phyloP scores from a whole-genome alignment of 2,329 filamentous ascomycete species.

The Penicillium sp. region DNA sequence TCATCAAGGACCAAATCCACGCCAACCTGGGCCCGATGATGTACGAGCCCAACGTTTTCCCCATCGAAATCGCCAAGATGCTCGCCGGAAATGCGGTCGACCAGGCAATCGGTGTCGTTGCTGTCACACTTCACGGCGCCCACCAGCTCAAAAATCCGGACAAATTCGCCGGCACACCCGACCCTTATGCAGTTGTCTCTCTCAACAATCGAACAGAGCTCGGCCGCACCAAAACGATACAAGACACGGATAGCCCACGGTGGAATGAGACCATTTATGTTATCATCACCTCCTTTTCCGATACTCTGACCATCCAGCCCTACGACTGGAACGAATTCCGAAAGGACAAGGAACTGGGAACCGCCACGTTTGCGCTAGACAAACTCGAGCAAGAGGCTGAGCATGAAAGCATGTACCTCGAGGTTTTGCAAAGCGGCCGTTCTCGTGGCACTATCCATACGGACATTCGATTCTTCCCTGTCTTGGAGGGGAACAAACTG shows the following conservation, averaged over 20 bases:
- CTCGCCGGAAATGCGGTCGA: conserved; percentile 91
- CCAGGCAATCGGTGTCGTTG: conserved; percentile 91
- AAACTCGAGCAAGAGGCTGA: conserved; percentile 76
- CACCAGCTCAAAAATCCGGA: conserved; percentile 93
- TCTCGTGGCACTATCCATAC: conserved; percentile 77
- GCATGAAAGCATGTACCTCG: conserved; percentile 82
- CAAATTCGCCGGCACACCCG: conserved; percentile 87
- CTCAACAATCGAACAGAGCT: conserved; percentile 82
- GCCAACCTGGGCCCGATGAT: conserved; percentile 94
- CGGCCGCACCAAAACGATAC: conserved; percentile 85
- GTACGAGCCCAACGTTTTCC: conserved; percentile 97
- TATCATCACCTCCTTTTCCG: conserved; percentile 88
- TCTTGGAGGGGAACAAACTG: conserved; percentile 69
- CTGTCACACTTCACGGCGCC: conserved; percentile 87
- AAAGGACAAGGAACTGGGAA: conserved; percentile 94
- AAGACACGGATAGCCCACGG: conserved; percentile 81
- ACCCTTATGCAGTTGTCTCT: conserved; percentile 86
- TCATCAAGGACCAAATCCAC: conserved; percentile 96
- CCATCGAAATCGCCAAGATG: conserved; percentile 98
- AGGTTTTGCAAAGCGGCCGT: conserved; percentile 84
- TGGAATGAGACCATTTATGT: conserved; percentile 99
- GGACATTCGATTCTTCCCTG: conserved; percentile 94
- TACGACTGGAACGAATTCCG: conserved; percentile 95
- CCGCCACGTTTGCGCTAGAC: conserved; percentile 83
- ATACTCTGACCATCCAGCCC: conserved; percentile 80